These are phyloP conservation scores for Cutaneotrichosporon cavernicola DNA, from an alignment of 1,284 basidiomycete genomes.

Conservation along the genomic window DNA sequence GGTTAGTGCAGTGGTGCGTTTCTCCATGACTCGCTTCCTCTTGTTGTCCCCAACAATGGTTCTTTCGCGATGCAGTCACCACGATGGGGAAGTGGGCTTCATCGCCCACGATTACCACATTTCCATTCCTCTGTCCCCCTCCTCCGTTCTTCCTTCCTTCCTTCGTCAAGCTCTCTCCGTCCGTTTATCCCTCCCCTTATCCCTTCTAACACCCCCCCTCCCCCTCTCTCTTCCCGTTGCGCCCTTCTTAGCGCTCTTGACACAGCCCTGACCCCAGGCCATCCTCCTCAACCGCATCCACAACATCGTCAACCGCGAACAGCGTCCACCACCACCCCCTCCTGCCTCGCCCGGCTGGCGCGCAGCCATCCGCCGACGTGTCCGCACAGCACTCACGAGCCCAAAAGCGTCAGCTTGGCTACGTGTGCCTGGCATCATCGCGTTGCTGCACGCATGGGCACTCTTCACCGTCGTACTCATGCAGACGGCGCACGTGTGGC, in stretches of 20 bases:
- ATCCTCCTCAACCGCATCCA: conserved; percentile 51
- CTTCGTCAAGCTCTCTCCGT: background rate
- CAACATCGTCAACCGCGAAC: conserved; percentile 46
- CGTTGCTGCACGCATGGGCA: conserved; percentile 40
- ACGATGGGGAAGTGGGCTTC: too few relatives aligned
- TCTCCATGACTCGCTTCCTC: background rate
- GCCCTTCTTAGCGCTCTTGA: too few relatives aligned
- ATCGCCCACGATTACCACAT: too few relatives aligned
- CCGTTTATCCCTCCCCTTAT: too few relatives aligned
- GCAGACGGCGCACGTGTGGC: conserved; percentile 46
- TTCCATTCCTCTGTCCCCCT: background rate
- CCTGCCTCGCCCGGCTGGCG: conserved; percentile 29
- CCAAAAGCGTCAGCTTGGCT: conserved; percentile 34
- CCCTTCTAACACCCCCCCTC: background rate
- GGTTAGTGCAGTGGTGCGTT: conserved; percentile 29
- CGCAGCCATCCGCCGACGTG: conserved; percentile 6
- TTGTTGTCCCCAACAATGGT: too few relatives aligned
- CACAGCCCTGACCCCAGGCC: conserved; percentile 30
- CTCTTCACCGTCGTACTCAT: conserved; percentile 44
- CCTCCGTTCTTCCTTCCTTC: background rate
- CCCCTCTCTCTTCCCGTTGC: background rate
- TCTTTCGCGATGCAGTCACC: too few relatives aligned
- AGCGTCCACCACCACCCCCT: conserved; percentile 32
- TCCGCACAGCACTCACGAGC: conserved; percentile 32
- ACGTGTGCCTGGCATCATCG: conserved; percentile 43